phyloP scores from a whole-genome alignment of 2,329 filamentous ascomycete species.

The Dothistroma septosporum region DNA sequence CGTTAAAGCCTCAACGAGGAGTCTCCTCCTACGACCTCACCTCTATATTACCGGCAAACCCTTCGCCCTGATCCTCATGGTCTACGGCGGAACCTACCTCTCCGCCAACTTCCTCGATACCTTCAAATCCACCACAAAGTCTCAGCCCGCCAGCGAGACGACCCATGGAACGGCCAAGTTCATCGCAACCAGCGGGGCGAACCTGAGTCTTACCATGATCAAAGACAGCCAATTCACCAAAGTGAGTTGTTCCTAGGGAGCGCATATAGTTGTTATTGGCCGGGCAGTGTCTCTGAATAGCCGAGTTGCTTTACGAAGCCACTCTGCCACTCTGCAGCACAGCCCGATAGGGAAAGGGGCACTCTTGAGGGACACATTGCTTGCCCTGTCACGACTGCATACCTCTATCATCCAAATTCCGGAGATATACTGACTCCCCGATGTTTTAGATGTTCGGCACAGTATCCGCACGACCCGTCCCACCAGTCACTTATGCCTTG shows the following conservation, averaged over 20 bases:
- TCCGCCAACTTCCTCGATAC: slow-evolving; percentile 88
- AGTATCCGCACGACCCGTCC: slow-evolving; percentile 52
- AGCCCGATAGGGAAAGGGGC: no score
- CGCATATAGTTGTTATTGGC: no score
- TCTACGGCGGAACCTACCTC: slow-evolving; percentile 87
- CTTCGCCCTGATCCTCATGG: slow-evolving; percentile 60
- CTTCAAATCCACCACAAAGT: slow-evolving; percentile 58
- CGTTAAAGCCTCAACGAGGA: slow-evolving; percentile 54
- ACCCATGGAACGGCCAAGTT: slow-evolving; percentile 79
- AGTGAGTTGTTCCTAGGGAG: no score
- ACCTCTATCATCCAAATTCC: no score
- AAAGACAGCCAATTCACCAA: slow-evolving; percentile 83
- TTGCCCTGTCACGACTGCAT: no score
- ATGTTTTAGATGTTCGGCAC: slow-evolving; percentile 63
- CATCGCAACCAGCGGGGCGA: slow-evolving; percentile 71
- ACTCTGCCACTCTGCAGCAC: no score
- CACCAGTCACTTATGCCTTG: slow-evolving; percentile 66
- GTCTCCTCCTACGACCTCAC: slow-evolving; percentile 59
- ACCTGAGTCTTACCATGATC: slow-evolving; percentile 80
- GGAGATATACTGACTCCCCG: no score
- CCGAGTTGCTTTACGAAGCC: no score
- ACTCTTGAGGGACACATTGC: no score
- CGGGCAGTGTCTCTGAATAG: no score
- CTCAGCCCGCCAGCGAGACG: slow-evolving; percentile 56
- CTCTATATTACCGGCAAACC: slow-evolving; percentile 60